Conservation (phyloP, 257 asterid species). For the Solanum piurae region DNA sequence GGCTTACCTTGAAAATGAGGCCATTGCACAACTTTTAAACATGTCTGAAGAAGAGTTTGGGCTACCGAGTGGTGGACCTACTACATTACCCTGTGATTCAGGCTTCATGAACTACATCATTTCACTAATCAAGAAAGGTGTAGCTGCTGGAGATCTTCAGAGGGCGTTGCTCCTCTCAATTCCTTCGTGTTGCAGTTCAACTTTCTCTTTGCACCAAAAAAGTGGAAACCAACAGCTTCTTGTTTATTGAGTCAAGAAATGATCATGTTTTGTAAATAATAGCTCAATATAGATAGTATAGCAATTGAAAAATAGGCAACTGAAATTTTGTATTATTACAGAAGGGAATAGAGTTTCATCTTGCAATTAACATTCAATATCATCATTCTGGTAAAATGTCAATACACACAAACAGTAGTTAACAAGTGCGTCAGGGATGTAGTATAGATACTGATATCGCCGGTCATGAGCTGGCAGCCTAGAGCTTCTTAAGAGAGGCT, state of each 20-base stretch:
- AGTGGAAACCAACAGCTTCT: background rate
- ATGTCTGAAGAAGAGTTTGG: background rate
- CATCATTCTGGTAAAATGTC: background rate
- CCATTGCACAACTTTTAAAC: background rate
- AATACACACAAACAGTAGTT: background rate
- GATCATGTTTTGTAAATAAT: background rate
- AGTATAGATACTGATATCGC: background rate
- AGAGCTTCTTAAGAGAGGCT: constrained; percentile 42
- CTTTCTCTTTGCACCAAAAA: background rate
- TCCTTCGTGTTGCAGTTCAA: background rate
- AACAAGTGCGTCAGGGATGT: background rate
- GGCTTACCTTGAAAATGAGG: background rate
- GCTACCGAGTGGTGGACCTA: background rate
- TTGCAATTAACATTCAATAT: background rate
- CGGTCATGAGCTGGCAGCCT: background rate
- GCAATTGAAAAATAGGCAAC: background rate
- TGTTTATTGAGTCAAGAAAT: background rate
- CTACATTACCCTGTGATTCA: background rate
- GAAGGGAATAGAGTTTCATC: background rate
- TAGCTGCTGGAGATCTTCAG: background rate
- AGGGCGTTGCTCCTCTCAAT: background rate
- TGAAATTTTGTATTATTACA: background rate
- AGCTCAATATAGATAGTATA: background rate
- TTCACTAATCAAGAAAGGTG: background rate
- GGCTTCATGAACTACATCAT: background rate